Conservation (phyloP, 1,284 basidiomycete species). For the Thelephora terrestris region DNA sequence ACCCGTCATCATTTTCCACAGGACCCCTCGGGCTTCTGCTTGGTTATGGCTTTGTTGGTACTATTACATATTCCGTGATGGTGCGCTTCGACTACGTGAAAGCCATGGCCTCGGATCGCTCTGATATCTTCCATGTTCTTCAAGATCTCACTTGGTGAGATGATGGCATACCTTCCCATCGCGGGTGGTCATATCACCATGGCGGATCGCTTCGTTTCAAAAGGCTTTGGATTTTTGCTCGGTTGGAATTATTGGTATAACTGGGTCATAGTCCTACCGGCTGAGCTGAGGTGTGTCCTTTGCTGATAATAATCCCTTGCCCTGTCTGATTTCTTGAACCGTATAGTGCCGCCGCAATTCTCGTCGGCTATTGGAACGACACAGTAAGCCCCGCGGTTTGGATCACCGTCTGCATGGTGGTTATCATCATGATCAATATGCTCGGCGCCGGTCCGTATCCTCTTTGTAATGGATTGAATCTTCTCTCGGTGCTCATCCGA, state of each 20-base stretch:
- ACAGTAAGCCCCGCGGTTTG: constrained; percentile 44
- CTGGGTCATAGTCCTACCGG: constrained; percentile 44
- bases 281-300: constrained; percentile 35
- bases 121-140: constrained; percentile 8
- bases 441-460: constrained; percentile 34
- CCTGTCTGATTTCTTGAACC: neutral
- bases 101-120: neutral
- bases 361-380: constrained; percentile 53
- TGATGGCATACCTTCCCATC: constrained; percentile 63
- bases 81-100: constrained; percentile 10
- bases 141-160: constrained; percentile 42
- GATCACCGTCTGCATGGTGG: constrained; percentile 52
- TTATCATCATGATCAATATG: constrained; percentile 61
- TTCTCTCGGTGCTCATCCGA: neutral
- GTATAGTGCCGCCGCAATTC: constrained; percentile 43
- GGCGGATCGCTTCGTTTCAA: constrained; percentile 51
- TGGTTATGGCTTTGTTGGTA: constrained; percentile 51
- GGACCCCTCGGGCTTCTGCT: constrained; percentile 37
- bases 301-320: neutral
- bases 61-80: constrained; percentile 46
- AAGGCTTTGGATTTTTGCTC: constrained; percentile 5
- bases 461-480: neutral
- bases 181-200: constrained; percentile 62
- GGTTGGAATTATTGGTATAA: constrained; percentile 68
- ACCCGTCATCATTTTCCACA: neutral